These are phyloP conservation scores for Cryphonectria nitschkei DNA, from an alignment of 2,329 filamentous ascomycete species.

Conservation along the genomic window DNA sequence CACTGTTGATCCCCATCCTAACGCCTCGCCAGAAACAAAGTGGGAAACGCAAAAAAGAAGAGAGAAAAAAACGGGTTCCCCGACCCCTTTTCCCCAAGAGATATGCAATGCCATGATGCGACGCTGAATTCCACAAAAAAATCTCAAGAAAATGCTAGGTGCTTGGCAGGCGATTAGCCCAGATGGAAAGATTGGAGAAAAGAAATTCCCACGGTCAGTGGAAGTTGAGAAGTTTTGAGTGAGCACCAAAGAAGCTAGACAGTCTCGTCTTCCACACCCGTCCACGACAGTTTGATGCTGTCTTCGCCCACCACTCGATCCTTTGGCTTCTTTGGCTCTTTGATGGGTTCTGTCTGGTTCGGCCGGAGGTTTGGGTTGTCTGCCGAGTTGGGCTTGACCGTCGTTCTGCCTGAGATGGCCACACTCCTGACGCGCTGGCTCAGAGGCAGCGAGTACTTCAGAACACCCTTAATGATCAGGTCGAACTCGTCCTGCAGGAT, in stretches of 20 bases:
- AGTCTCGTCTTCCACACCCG: background rate
- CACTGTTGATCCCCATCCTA: background rate
- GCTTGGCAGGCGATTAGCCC: background rate
- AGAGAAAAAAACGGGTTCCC: no score
- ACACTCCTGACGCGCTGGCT: slow-evolving; percentile 64
- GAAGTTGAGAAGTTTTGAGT: background rate
- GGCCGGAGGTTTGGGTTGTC: slow-evolving; percentile 52
- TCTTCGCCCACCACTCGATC: background rate
- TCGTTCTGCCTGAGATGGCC: slow-evolving; percentile 61
- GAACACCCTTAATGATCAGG: slow-evolving; percentile 84
- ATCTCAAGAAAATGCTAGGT: background rate
- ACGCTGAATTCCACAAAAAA: slow-evolving; percentile 6
- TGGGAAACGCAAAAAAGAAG: background rate
- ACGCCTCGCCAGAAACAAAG: slow-evolving; percentile 19
- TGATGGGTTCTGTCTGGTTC: slow-evolving; percentile 41
- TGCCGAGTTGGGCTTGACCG: slow-evolving; percentile 65
- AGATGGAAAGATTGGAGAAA: background rate
- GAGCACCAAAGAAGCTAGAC: background rate
- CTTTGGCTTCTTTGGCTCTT: slow-evolving; percentile 17
- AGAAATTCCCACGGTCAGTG: slow-evolving; percentile 5
- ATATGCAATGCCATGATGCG: slow-evolving; percentile 18
- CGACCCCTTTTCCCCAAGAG: background rate
- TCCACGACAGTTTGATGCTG: background rate
- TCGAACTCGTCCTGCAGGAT: slow-evolving; percentile 93
- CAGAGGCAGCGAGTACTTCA: slow-evolving; percentile 76